Base-by-base conservation (phyloP, 768 basidiomycete species). In the Pleurotus ostreatus region DNA sequence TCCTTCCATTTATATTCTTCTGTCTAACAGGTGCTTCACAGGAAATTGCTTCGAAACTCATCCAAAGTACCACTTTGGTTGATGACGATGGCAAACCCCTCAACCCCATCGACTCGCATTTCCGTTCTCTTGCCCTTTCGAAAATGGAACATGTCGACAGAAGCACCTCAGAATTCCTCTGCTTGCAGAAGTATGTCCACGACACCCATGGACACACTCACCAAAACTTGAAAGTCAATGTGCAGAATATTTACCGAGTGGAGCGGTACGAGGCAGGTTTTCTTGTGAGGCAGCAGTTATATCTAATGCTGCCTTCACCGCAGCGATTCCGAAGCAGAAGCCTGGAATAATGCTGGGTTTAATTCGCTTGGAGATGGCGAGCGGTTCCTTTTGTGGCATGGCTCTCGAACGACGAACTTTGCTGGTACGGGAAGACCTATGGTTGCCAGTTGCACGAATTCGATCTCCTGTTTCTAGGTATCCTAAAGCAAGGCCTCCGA, bases 151-250 rank as follows among this genome's bases (percentile, higher is more conserved):
- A 81, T 1, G 66, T 86, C 52, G 62, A 62, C 26, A 65, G 60
- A 1, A 57, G 55, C 41, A 75, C 70, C 54, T 61, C 67, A 55
- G 84, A 86, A 63, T 84, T 82, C 66, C 55, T 56, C n/a, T 68
- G 70, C 9, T 71, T 86, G 43, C 68, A 74, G 57, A 59, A 66
- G 18, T 86, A 85, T 62, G 74, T 72, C 20, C 66, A 71, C 5
- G 79, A 84, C 58, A 84, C 83, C 13, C 82, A 83, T 60, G 84
- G 84, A 9, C 62, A 62, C 37, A 85, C 84, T 9, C 84, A 86
- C 60, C 20, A 58, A n/a, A 68, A 78, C 54, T 73, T 75, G 61
- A 68, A 65, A 16, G 74, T 74, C n/a, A 63, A 70, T 2, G 66
- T 85, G 11, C 51, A 71, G 57, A 67, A 80, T 56, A 78, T 79